Conservation (phyloP, 768 basidiomycete species). For the Rhodosporidiobolus odoratus region DNA sequence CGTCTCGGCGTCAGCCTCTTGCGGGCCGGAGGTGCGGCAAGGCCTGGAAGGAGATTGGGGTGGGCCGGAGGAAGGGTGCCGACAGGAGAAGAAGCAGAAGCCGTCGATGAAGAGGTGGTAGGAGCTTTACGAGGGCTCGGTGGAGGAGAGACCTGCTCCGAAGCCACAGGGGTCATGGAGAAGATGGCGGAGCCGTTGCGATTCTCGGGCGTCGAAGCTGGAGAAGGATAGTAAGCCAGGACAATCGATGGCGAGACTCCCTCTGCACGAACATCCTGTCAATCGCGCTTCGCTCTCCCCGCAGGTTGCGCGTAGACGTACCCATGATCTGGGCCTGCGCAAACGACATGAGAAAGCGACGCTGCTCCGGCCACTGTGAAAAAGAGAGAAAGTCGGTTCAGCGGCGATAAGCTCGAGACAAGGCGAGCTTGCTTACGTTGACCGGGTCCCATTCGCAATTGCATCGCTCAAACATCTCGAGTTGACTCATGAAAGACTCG, state of each 20-base stretch:
- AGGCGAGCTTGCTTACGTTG: conserved; percentile 19
- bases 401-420: background rate
- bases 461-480: conserved; percentile 42
- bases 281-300: background rate
- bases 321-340: conserved; percentile 38
- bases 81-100: background rate
- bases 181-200: conserved; percentile 23
- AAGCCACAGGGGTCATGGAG: conserved; percentile 32
- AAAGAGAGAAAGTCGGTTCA: background rate
- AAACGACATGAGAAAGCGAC: conserved; percentile 42
- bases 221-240: conserved; percentile 43
- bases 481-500: conserved; percentile 41
- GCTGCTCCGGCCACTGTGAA: conserved; percentile 37
- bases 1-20: conserved; percentile 32
- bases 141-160: conserved; percentile 19
- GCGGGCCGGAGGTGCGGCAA: conserved; percentile 8
- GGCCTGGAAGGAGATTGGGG: background rate
- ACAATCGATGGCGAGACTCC: conserved; percentile 40
- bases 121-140: background rate
- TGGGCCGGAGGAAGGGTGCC: background rate
- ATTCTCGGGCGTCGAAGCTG: conserved; percentile 29
- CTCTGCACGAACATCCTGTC: conserved; percentile 6
- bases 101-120: background rate
- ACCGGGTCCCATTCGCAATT: conserved; percentile 41
- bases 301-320: conserved; percentile 1